Evolutionary conservation across 768 basidiomycete genomes (phyloP).

Genomic region (Pseudohyphozyma bogoriensis): DNA sequence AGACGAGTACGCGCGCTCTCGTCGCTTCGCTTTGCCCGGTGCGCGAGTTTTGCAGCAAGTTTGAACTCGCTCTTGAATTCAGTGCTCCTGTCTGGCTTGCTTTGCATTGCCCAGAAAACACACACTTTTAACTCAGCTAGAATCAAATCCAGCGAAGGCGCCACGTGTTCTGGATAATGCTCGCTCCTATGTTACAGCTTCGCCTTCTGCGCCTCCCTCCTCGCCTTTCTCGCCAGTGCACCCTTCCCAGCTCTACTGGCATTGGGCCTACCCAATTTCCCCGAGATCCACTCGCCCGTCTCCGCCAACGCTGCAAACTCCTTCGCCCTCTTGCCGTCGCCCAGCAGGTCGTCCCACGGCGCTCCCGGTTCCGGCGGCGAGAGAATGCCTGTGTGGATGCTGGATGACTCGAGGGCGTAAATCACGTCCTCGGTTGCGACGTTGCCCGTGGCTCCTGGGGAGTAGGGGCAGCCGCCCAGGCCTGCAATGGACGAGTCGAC

Average conservation of each 20-base stretch:
- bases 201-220: slow-evolving; percentile 1
- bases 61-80: too few relatives aligned
- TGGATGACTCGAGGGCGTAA: slow-evolving; percentile 63
- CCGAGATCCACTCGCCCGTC: slow-evolving; percentile 20
- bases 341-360: not conserved
- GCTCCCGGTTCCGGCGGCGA: not conserved
- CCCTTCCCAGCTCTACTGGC: slow-evolving; percentile 22
- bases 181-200: too few relatives aligned
- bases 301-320: slow-evolving; percentile 15
- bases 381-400: slow-evolving; percentile 47
- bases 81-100: too few relatives aligned
- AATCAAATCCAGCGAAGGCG: too few relatives aligned
- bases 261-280: slow-evolving; percentile 17
- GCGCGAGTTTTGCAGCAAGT: too few relatives aligned
- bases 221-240: slow-evolving; percentile 3
- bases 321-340: not conserved
- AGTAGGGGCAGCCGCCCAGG: slow-evolving; percentile 90
- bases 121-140: too few relatives aligned
- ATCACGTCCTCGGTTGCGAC: slow-evolving; percentile 76
- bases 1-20: too few relatives aligned
- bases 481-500: slow-evolving; percentile 76
- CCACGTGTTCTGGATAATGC: too few relatives aligned
- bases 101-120: too few relatives aligned
- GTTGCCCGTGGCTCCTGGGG: slow-evolving; percentile 90
- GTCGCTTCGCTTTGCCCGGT: too few relatives aligned